Conservation (phyloP, 768 basidiomycete genomes). For the Lentinula sp. region DNA sequence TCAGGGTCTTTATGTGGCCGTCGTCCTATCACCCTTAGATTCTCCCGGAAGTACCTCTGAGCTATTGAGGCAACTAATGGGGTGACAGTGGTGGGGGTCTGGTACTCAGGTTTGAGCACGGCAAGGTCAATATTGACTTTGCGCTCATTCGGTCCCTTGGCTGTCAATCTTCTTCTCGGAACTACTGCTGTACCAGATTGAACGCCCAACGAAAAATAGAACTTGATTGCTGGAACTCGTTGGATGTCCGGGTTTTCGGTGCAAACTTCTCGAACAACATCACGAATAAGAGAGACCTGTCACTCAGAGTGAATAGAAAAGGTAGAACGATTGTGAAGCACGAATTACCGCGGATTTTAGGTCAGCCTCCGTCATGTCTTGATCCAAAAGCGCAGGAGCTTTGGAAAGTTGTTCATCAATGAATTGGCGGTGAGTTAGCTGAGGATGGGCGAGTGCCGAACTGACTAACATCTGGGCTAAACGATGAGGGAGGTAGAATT, state of each 20-base stretch:
- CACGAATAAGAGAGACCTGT: background rate
- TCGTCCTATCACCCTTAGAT: slow-evolving; percentile 47
- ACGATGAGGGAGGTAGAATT: slow-evolving; percentile 46
- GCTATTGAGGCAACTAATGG: slow-evolving; percentile 50
- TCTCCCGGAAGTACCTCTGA: slow-evolving; percentile 44
- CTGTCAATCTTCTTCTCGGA: background rate
- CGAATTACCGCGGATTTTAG: background rate
- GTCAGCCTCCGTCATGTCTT: background rate
- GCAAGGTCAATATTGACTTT: slow-evolving; percentile 46
- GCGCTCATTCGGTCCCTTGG: slow-evolving; percentile 2
- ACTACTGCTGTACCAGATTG: background rate
- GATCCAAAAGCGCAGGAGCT: slow-evolving; percentile 5
- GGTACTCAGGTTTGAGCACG: slow-evolving; percentile 49
- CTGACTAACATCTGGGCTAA: slow-evolving; percentile 45
- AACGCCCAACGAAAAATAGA: background rate
- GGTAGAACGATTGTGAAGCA: background rate
- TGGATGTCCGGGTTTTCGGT: background rate
- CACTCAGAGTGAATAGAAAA: background rate
- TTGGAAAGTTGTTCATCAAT: slow-evolving; percentile 19
- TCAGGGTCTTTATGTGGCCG: slow-evolving; percentile 25
- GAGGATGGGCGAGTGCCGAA: slow-evolving; percentile 22
- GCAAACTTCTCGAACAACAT: background rate
- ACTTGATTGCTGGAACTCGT: background rate
- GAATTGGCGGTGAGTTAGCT: slow-evolving; percentile 27
- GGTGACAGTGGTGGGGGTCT: slow-evolving; percentile 57